phyloP scores from a whole-genome alignment of 176 grass and related monocot species.

The Tillandsia fasciculata region DNA sequence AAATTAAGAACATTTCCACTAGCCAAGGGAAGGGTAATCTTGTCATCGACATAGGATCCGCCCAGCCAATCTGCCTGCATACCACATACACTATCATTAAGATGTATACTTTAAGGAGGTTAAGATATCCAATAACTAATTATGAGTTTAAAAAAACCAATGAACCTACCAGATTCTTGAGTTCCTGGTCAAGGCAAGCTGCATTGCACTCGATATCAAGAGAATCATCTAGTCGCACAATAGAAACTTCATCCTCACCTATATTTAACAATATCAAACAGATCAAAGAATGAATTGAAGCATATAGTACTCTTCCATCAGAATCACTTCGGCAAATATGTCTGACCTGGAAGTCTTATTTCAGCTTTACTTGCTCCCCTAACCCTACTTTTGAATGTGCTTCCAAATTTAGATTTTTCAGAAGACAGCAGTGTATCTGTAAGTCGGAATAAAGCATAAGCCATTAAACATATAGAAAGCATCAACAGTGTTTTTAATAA shows the following conservation, averaged over 20 bases:
- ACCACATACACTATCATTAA: background rate
- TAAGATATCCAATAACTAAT: background rate
- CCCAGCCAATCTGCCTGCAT: slow-evolving; percentile 67
- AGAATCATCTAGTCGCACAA: slow-evolving; percentile 57
- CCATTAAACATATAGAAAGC: slow-evolving; percentile 6
- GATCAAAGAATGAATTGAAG: slow-evolving; percentile 12
- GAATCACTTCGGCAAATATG: background rate
- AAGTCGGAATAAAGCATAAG: slow-evolving; percentile 16
- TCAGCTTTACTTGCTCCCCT: slow-evolving; percentile 32
- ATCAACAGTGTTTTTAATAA: slow-evolving; percentile 6
- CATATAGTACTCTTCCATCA: background rate
- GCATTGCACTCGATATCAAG: slow-evolving; percentile 37
- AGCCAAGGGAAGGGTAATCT: slow-evolving; percentile 63
- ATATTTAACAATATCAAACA: background rate
- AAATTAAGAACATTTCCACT: slow-evolving; percentile 53
- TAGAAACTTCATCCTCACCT: slow-evolving; percentile 65
- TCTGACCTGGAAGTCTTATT: slow-evolving; percentile 63
- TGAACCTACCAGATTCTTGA: slow-evolving; percentile 54
- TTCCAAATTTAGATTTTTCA: slow-evolving; percentile 35
- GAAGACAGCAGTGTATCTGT: slow-evolving; percentile 17
- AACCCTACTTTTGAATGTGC: slow-evolving; percentile 45
- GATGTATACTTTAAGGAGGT: slow-evolving; percentile 6
- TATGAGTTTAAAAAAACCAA: background rate
- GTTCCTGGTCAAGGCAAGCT: slow-evolving; percentile 57
- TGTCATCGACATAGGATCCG: slow-evolving; percentile 67